Evolutionary conservation across 2,329 filamentous ascomycete genomes (phyloP).

Genomic region (Fusarium paranaense): DNA sequence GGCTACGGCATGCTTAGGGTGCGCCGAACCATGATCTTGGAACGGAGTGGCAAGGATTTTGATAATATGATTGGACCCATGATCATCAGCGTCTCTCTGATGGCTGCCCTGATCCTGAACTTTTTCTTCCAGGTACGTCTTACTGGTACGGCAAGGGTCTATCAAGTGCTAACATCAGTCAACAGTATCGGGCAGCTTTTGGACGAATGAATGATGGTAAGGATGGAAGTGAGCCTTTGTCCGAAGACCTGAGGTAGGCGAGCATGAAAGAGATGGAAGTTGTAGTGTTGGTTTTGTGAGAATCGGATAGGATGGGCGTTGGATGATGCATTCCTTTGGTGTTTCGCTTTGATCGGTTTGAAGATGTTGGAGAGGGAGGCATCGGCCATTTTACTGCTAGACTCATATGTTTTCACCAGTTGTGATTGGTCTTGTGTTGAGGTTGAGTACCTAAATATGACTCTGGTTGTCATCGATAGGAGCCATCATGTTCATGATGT

Average conservation of each 20-base stretch:
- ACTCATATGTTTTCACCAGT: not conserved
- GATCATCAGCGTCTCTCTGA: constrained; percentile 82
- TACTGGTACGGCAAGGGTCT: not conserved
- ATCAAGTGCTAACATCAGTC: constrained; percentile 20
- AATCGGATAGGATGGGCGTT: constrained; percentile 28
- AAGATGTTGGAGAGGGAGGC: not conserved
- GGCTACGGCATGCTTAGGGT: constrained; percentile 86
- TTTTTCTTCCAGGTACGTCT: constrained; percentile 83
- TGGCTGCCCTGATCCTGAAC: constrained; percentile 84
- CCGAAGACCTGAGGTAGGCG: constrained; percentile 48
- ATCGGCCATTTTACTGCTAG: constrained; percentile 1
- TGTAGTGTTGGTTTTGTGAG: constrained; percentile 18
- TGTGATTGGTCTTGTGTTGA: not conserved
- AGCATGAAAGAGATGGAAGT: constrained; percentile 4
- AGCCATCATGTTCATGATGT: not conserved
- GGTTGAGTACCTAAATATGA: not conserved
- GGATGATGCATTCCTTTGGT: constrained; percentile 28
- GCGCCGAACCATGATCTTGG: constrained; percentile 81
- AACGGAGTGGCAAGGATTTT: constrained; percentile 91
- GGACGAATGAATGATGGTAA: constrained; percentile 41
- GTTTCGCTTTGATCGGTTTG: constrained; percentile 6
- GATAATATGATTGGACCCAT: constrained; percentile 89
- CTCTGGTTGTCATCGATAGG: not conserved
- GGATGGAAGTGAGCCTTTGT: constrained; percentile 20
- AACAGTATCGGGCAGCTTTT: constrained; percentile 50